Evolutionary conservation across 176 grass and related monocot species (phyloP).

Genomic region (Microstegium vimineum): DNA sequence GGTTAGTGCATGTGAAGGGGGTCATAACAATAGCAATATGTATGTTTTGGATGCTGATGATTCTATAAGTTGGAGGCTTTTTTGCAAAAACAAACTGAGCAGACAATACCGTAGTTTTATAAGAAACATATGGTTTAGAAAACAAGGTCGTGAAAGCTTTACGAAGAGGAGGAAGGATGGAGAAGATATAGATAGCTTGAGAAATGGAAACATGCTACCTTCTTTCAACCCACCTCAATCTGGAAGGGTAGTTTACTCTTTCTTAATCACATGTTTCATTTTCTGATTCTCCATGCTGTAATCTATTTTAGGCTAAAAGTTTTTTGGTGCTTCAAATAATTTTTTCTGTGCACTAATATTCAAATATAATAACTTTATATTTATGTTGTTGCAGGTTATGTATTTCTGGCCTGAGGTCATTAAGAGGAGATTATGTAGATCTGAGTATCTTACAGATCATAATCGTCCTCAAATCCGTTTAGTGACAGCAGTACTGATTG

Average conservation of each 20-base stretch:
- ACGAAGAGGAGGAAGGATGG: constrained; percentile 90
- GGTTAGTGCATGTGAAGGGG: constrained; percentile 5
- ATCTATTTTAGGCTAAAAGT: constrained; percentile 5
- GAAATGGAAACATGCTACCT: constrained; percentile 34
- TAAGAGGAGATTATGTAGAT: constrained; percentile 38
- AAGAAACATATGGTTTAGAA: constrained; percentile 61
- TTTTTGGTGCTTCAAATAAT: constrained; percentile 3
- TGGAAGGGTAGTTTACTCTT: constrained; percentile 45
- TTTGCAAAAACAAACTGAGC: constrained; percentile 41
- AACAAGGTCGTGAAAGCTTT: constrained; percentile 49
- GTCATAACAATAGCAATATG: constrained; percentile 12
- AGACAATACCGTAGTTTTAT: constrained; percentile 48
- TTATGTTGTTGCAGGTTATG: constrained; percentile 35
- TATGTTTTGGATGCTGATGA: constrained; percentile 45
- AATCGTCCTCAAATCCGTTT: constrained; percentile 42
- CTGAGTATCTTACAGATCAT: constrained; percentile 27
- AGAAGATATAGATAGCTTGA: constrained; percentile 42
- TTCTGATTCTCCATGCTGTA: constrained; percentile 10
- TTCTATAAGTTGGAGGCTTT: constrained; percentile 26
- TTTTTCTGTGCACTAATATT: background rate
- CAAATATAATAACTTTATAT: background rate
- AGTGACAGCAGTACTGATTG: constrained; percentile 40
- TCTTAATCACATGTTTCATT: background rate
- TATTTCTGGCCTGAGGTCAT: constrained; percentile 48
- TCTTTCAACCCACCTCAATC: constrained; percentile 26